phyloP scores from a whole-genome alignment of 768 basidiomycete species.

The Coprinopsis strossmayeri region DNA sequence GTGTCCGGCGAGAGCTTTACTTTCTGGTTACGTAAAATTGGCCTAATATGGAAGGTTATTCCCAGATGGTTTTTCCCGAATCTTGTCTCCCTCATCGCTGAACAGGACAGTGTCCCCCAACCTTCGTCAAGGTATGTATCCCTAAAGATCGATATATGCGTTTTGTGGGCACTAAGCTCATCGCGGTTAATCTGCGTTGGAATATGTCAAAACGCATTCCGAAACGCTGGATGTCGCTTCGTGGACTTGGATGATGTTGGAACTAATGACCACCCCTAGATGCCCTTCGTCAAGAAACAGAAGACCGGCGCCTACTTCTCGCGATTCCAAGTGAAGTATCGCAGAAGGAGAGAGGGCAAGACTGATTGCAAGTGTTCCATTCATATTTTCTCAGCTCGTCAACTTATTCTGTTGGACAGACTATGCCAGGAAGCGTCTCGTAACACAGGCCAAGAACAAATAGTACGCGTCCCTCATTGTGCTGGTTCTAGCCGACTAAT shows the following conservation, averaged over 20 bases:
- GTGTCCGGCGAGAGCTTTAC: no score
- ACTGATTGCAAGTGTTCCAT: conserved; percentile 75
- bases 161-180: no score
- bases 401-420: conserved; percentile 46
- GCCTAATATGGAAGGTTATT: no score
- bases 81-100: no score
- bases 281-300: conserved; percentile 97
- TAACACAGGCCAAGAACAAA: conserved; percentile 99
- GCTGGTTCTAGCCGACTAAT: background rate
- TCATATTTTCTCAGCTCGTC: conserved; percentile 3
- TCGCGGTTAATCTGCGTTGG: background rate
- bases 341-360: conserved; percentile 95
- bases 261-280: conserved; percentile 26
- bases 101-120: no score
- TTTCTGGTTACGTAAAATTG: no score
- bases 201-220: background rate
- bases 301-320: conserved; percentile 98
- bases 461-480: conserved; percentile 47
- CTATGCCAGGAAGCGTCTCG: conserved; percentile 95
- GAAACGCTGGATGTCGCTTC: conserved; percentile 1
- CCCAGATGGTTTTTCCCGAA: no score
- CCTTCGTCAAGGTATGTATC: no score
- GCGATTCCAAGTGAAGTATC: conserved; percentile 97
- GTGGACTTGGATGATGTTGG: background rate
- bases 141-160: no score